A percentile compares a stretch with the other conserved stretches of the same genome.
These are phyloP conservation scores for Fraxinus velutina DNA, from an alignment of 305 asterid species.

Conservation along the genomic window DNA sequence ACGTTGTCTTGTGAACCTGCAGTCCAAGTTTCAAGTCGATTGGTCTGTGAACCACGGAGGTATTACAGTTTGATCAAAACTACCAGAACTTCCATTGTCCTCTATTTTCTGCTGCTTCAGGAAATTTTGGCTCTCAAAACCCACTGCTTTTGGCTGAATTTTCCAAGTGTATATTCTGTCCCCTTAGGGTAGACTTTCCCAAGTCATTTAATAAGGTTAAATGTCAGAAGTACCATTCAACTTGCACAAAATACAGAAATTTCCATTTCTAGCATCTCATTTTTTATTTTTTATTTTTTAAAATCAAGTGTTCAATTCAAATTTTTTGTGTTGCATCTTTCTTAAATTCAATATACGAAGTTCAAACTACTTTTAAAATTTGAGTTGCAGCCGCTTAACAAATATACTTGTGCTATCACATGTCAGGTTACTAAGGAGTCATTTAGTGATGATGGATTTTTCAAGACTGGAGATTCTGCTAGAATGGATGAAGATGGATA, in stretches of 20 bases:
- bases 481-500: slow-evolving; percentile 87
- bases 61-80: background rate
- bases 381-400: background rate
- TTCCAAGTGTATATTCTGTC: background rate
- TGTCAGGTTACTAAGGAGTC: slow-evolving; percentile 78
- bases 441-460: slow-evolving; percentile 74
- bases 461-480: slow-evolving; percentile 93
- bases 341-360: background rate
- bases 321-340: background rate
- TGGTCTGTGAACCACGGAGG: background rate
- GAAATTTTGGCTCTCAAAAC: background rate
- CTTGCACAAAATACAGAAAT: background rate
- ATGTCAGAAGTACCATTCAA: background rate
- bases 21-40: background rate
- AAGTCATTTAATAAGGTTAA: background rate
- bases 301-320: background rate
- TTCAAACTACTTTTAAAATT: background rate
- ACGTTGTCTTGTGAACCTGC: background rate
- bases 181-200: background rate
- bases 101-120: background rate
- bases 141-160: background rate
- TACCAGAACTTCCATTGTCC: background rate
- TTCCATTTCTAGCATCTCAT: background rate
- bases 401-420: background rate
- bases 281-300: background rate